A percentile compares a stretch with the other conserved stretches of the same genome.
Evolutionary conservation across 2,329 filamentous ascomycete genomes (phyloP).

Genomic region (Cladosporium sp.): DNA sequence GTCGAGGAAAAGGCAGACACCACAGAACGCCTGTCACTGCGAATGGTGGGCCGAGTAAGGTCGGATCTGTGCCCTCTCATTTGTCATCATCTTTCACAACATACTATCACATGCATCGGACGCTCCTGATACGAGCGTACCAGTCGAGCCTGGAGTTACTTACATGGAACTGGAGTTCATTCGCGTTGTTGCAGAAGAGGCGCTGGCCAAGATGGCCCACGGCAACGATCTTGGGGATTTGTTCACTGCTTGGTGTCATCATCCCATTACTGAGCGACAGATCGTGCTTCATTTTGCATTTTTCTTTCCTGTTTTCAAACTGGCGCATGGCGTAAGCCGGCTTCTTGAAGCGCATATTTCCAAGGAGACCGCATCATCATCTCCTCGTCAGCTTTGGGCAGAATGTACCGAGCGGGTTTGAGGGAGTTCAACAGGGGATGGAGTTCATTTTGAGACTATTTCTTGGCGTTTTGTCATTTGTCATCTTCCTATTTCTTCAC

Average conservation of each 20-base stretch:
- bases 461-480: neutral
- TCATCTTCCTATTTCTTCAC: neutral
- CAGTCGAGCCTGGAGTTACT: constrained; percentile 6
- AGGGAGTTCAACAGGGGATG: neutral
- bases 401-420: constrained; percentile 1
- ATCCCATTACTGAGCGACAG: neutral
- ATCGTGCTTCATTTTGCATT: neutral
- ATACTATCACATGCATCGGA: constrained; percentile 4
- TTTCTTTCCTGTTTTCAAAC: constrained; percentile 1
- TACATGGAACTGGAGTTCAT: constrained; percentile 12
- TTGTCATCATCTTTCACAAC: neutral
- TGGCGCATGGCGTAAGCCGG: constrained; percentile 5
- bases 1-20: neutral
- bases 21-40: constrained; percentile 13
- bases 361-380: neutral
- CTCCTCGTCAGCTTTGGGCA: constrained; percentile 8
- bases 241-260: neutral
- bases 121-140: neutral
- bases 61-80: neutral
- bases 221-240: neutral
- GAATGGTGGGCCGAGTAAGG: constrained; percentile 17
- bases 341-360: constrained; percentile 5
- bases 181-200: constrained; percentile 10
- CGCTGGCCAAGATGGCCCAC: constrained; percentile 11
- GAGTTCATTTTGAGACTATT: neutral